A percentile compares a stretch with the other conserved stretches of the same genome.
These are phyloP conservation scores for Chytridium lagenaria DNA, from an alignment of 371 early-diverging fungal species.

Conservation along the genomic window DNA sequence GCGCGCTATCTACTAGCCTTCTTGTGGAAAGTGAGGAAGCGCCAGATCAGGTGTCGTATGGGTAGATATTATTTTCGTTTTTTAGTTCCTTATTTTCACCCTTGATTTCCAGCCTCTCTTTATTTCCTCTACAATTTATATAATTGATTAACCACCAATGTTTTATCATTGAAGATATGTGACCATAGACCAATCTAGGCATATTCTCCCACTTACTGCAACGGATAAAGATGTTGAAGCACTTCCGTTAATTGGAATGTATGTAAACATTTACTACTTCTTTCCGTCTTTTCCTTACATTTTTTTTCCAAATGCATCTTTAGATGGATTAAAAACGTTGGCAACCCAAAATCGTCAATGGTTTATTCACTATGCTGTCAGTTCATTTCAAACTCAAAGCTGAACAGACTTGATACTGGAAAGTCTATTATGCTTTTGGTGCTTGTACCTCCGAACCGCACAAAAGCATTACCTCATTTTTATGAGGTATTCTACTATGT, in stretches of 20 bases:
- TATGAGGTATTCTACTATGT: constrained; percentile 5
- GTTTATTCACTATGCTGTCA: constrained; percentile 12
- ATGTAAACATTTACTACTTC: neutral
- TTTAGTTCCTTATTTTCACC: no score
- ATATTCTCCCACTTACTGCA: constrained; percentile 15
- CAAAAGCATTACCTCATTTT: neutral
- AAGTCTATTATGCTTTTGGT: constrained; percentile 8
- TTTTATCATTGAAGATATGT: constrained; percentile 21
- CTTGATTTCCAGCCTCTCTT: no score
- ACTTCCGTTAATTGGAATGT: constrained; percentile 31
- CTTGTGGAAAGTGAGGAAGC: neutral
- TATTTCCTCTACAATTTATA: no score
- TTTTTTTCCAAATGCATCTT: neutral
- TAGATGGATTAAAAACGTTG: constrained; percentile 25
- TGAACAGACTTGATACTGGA: constrained; percentile 14
- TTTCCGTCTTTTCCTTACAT: neutral
- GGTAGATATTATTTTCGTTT: no score
- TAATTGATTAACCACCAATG: no score
- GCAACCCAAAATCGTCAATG: neutral
- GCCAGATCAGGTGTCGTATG: constrained; percentile 11
- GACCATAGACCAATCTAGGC: constrained; percentile 33
- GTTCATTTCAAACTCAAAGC: constrained; percentile 17
- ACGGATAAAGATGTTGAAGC: constrained; percentile 5
- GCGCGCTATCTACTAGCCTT: constrained; percentile 2
- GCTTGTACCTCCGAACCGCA: neutral